These are phyloP conservation scores for Osmanthus fragrans DNA, from an alignment of 257 asterid genomes.

Conservation along the genomic window DNA sequence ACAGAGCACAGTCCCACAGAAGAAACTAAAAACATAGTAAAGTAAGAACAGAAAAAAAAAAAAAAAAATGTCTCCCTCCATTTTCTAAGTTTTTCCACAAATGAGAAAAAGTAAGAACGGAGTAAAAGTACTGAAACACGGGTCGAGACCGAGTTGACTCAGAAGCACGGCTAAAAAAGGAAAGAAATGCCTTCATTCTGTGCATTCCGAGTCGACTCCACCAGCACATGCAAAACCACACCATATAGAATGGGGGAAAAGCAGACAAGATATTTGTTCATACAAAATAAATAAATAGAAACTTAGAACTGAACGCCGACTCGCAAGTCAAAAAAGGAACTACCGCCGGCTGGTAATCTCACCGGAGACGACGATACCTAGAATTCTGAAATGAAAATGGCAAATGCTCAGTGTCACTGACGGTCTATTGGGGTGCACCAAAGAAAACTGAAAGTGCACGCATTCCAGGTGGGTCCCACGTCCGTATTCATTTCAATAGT, in stretches of 20 bases:
- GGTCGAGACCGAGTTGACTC: not conserved
- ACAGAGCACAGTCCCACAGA: too few species aligned
- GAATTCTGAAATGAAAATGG: not conserved
- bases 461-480: not conserved
- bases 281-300: not conserved
- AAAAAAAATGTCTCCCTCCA: not conserved
- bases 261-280: not conserved
- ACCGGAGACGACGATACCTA: not conserved
- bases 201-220: not conserved
- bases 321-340: not conserved
- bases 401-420: not conserved
- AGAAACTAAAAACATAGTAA: too few species aligned
- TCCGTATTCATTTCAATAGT: not conserved
- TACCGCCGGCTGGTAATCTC: not conserved
- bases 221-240: not conserved
- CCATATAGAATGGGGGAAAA: not conserved
- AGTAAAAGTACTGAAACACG: not conserved
- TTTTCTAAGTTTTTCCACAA: not conserved
- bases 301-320: not conserved
- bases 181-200: not conserved
- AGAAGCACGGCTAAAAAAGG: not conserved
- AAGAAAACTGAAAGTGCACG: not conserved
- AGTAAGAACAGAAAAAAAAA: not conserved
- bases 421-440: not conserved
- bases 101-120: not conserved